Percentiles rank a stretch among this genome's conserved stretches.
Conservation (phyloP, 257 asterid species). For the Craterostigma plantagineum region DNA sequence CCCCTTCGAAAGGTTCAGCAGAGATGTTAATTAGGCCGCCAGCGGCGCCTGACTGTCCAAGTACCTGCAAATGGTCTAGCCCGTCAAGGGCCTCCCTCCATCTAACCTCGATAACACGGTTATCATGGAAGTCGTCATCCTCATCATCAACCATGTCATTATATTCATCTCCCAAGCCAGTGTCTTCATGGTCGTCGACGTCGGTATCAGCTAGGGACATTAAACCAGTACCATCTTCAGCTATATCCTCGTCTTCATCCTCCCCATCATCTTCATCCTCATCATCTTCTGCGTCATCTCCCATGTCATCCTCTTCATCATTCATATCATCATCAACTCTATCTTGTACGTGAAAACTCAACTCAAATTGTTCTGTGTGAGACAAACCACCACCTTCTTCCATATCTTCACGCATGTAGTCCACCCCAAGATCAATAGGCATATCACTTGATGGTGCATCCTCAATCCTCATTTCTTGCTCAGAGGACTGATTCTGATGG, state of each 20-base stretch:
- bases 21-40: slow-evolving; percentile 82
- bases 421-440: slow-evolving; percentile 56
- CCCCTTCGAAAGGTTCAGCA: slow-evolving; percentile 93
- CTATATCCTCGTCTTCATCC: slow-evolving; percentile 90
- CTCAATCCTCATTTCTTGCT: slow-evolving; percentile 75
- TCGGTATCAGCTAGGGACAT: slow-evolving; percentile 98
- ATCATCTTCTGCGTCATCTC: slow-evolving; percentile 82
- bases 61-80: slow-evolving; percentile 85
- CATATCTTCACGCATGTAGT: slow-evolving; percentile 72
- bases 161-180: slow-evolving; percentile 83
- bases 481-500: slow-evolving; percentile 26
- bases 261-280: slow-evolving; percentile 43
- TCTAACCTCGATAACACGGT: slow-evolving; percentile 91
- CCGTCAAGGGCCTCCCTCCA: slow-evolving; percentile 99
- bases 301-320: slow-evolving; percentile 86
- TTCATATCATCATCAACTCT: slow-evolving; percentile 76
- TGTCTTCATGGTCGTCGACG: slow-evolving; percentile 88
- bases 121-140: slow-evolving; percentile 93
- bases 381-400: slow-evolving; percentile 51
- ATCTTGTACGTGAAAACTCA: slow-evolving; percentile 74
- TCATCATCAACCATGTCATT: slow-evolving; percentile 98
- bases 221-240: slow-evolving; percentile 73
- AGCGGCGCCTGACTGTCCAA: slow-evolving; percentile 80
- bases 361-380: slow-evolving; percentile 45
- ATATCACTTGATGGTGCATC: slow-evolving; percentile 37